These are phyloP conservation scores for Daldinia decipiens DNA, from an alignment of 495 filamentous ascomycete species.

Conservation along the genomic window DNA sequence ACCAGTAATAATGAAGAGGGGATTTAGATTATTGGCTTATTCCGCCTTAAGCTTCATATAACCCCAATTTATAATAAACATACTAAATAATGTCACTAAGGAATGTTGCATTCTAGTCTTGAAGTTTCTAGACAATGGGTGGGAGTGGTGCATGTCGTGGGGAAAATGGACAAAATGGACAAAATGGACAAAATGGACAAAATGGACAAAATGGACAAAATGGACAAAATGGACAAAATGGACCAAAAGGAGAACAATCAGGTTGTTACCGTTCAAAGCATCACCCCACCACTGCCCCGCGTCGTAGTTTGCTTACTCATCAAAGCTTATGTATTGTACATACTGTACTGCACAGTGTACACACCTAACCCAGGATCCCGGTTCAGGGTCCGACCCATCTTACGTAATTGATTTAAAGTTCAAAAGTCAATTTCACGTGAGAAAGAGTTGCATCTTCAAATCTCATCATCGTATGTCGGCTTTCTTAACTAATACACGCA, in stretches of 20 bases:
- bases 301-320: conserved; percentile 15
- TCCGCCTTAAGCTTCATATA: conserved; percentile 1
- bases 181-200: neutral
- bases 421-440: neutral
- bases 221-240: neutral
- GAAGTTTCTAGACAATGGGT: conserved; percentile 19
- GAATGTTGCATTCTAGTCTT: conserved; percentile 33
- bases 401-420: conserved; percentile 5
- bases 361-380: conserved; percentile 16
- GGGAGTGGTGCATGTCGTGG: neutral
- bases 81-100: conserved; percentile 18
- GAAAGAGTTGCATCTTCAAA: neutral
- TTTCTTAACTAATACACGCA: neutral
- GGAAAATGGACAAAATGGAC: neutral
- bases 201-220: neutral
- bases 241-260: conserved; percentile 27
- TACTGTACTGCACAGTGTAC: too few species aligned
- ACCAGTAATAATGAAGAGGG: neutral
- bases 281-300: conserved; percentile 41
- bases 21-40: conserved; percentile 9
- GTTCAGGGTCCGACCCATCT: conserved; percentile 21
- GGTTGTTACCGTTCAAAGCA: conserved; percentile 25
- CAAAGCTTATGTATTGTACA: neutral
- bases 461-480: too few species aligned
- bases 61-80: conserved; percentile 3